phyloP scores from a whole-genome alignment of 371 early-diverging fungal species.

The Mortierella sp. region DNA sequence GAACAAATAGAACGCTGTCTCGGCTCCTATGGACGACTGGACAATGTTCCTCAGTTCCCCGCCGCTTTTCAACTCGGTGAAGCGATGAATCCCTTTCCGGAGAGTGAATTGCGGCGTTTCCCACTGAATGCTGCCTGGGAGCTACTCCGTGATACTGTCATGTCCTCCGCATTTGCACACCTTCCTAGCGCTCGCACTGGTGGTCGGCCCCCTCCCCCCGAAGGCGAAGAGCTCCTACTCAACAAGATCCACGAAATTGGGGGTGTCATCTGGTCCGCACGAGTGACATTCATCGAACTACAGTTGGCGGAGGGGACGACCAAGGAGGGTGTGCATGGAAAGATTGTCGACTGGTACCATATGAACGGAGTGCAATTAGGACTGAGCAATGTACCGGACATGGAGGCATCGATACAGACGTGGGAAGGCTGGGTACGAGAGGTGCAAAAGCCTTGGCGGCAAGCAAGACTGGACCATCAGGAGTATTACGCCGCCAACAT shows the following conservation, averaged over 20 bases:
- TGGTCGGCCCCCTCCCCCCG: constrained; percentile 1
- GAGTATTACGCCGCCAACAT: not conserved
- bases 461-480: not conserved
- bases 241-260: constrained; percentile 24
- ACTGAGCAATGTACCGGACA: no score
- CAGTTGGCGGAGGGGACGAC: not conserved
- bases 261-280: not conserved
- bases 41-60: not conserved
- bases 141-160: not conserved
- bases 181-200: constrained; percentile 15
- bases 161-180: constrained; percentile 16
- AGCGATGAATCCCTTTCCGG: no score
- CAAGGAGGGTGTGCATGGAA: not conserved
- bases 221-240: not conserved
- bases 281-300: not conserved
- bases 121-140: constrained; percentile 12
- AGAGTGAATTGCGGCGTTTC: not conserved
- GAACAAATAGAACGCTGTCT: not conserved
- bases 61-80: no score
- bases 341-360: not conserved
- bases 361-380: not conserved
- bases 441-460: not conserved
- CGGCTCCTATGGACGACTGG: not conserved
- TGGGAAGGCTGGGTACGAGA: no score
- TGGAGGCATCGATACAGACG: no score